Conservation (phyloP, 2,329 filamentous ascomycete genomes). For the Hyphodiscus sp. region DNA sequence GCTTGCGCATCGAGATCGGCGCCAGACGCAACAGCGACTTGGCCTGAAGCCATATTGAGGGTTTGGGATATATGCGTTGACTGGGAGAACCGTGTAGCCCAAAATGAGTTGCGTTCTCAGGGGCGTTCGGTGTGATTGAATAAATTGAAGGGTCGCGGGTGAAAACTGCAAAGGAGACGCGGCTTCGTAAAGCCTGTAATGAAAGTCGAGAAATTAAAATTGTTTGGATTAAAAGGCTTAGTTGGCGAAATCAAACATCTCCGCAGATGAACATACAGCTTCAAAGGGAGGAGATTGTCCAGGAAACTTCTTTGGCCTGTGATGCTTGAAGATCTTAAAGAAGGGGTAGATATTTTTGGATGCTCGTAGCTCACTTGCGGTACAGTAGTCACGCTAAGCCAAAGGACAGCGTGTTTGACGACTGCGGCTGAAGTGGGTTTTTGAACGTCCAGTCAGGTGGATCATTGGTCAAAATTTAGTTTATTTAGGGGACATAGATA, state of each 20-base stretch:
- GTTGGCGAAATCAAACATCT: slow-evolving; percentile 25
- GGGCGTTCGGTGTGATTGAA: too few relatives aligned
- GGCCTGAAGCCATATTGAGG: slow-evolving; percentile 34
- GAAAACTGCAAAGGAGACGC: slow-evolving; percentile 5
- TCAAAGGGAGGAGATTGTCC: not conserved
- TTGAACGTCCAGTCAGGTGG: too few relatives aligned
- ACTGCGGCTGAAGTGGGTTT: not conserved
- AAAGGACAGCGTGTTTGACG: not conserved
- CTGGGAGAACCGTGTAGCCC: not conserved
- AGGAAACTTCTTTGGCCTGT: not conserved
- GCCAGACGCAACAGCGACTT: slow-evolving; percentile 52
- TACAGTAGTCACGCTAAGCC: not conserved
- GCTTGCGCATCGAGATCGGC: slow-evolving; percentile 48
- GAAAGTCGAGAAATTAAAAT: slow-evolving; percentile 16
- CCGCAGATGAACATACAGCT: slow-evolving; percentile 17
- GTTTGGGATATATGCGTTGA: not conserved
- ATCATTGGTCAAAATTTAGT: too few relatives aligned
- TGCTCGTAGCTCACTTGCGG: not conserved
- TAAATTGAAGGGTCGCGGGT: not conserved
- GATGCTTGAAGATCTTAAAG: slow-evolving; percentile 1
- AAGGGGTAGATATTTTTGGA: not conserved
- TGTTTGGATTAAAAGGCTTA: slow-evolving; percentile 22
- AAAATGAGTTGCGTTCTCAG: not conserved
- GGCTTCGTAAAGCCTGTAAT: slow-evolving; percentile 8
- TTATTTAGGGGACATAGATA: too few relatives aligned